Base-by-base conservation (phyloP, 345 rosid species). In the Eutrema yunnanense region DNA sequence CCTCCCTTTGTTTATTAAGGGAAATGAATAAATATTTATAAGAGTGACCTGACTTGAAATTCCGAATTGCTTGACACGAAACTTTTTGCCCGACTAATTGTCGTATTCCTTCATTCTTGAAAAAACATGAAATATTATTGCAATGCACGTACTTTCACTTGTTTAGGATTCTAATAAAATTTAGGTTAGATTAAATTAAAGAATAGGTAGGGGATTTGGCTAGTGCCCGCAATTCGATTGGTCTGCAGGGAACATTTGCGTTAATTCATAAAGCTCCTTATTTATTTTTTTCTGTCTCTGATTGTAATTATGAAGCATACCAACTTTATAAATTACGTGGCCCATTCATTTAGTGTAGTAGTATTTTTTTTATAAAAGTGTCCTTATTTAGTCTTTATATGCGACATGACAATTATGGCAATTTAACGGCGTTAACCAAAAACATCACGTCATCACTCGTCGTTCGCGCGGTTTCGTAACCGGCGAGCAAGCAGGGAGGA, bases 231-330 rank as follows among this genome's bases (percentile, higher is more conserved):
- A 62, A 69, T 44, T 75, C 65, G 65, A 75, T 29, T 47, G 79
- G 74, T 62, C 14, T 36, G 69, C 79, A 75, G 79, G 73, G 69
- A 68, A 62, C 74, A 75, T 69, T 75, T 69, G 70, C 74, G 64
- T 62, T 46, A 69, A 53, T 69, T 69, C 11, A 69, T 54, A 53
- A 61, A 75, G 65, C 58, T 37, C 19, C 54, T 38, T 62, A 68
- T 46, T 43, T 22, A 38, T 33, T 0, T 9, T 0, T 9, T 10
- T 51, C 9, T 14, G 0, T 44, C 22, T 34, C 6, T 43, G 16
- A 53, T 52, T 34, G 74, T 75, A 69, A 61, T 62, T 69, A 75
- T 75, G 64, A 69, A 54, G 0, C 47, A 37, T 53, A 62, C 52
- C 44, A 68, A 59, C 79, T 62, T 62, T 44, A 62, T 68, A 51